Base-by-base conservation (phyloP, 129 eudicot species). In the Saussurea involucrata region DNA sequence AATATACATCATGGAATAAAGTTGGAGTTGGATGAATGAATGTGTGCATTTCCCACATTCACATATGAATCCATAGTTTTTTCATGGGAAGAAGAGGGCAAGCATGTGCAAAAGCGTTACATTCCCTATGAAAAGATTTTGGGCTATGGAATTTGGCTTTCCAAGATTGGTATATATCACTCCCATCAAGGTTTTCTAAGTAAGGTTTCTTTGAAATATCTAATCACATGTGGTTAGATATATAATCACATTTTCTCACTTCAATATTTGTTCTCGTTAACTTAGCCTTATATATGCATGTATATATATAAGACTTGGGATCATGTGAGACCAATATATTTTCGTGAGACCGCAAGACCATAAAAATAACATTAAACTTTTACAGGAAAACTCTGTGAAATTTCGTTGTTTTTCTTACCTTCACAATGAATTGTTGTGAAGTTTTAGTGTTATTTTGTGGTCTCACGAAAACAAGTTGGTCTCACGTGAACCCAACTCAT, bases 101-200 rank as follows among this genome's bases (percentile, higher is more conserved):
- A 75, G 63, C 79, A 75, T 75, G 79, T 75, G 79, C 71, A 37
- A 63, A 24, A 40, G 53, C 63, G 2, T 60, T 36, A 40, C 79
- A 42, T 42, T 75, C 63, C 79, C 79, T 72, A 65, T 75, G 42
- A 63, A 64, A 75, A 75, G 72, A 5, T 75, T 17, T 64, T 27
- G 71, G 40, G 40, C 42, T 34, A 63, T 64, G 71, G 72, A 64
- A 75, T 75, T 75, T 75, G 63, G 61, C 8, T 46, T 67, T 18
- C 72, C 72, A 67, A 67, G 46, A 67, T 67, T 32, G 6, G 27
- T n/a, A 34, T 32, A 18, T 18, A 32, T 20, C 58, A 46, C 58
- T 46, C 58, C 20, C 20, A 46, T 46, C 13, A 15, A 46, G 49
- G 3, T 40, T 40, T 46, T 46, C 58, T 3, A 46, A n/a, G n/a